phyloP scores from a whole-genome alignment of 345 rosid genomes.

The Microcos paniculata region DNA sequence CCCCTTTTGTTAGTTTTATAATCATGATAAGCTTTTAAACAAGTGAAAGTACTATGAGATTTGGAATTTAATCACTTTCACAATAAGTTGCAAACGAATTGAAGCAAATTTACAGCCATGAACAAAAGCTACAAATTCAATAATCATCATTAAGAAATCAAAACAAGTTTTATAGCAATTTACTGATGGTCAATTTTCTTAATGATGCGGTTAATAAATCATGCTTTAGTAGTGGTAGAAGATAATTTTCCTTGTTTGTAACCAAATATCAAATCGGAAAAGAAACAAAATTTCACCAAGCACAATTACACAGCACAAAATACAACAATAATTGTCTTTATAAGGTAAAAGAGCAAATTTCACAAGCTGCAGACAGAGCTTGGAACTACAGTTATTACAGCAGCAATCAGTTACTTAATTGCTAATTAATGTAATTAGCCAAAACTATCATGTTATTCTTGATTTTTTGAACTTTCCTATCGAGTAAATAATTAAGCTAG shows the following conservation, averaged over 20 bases:
- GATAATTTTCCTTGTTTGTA: neutral
- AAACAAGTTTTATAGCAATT: neutral
- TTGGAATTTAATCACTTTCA: slow-evolving; percentile 1
- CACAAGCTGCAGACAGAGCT: neutral
- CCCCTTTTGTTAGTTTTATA: neutral
- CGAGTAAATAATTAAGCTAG: neutral
- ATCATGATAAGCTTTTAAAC: neutral
- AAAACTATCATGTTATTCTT: neutral
- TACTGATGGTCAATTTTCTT: neutral
- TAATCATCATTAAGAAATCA: neutral
- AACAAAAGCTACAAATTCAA: neutral
- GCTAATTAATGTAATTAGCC: neutral
- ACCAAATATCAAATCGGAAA: neutral
- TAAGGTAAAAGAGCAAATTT: neutral
- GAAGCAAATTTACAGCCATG: neutral
- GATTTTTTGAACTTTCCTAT: too few species aligned
- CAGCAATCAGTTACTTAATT: neutral
- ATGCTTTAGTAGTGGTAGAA: neutral
- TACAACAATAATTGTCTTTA: neutral
- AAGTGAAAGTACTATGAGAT: neutral
- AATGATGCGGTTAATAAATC: neutral
- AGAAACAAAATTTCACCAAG: neutral
- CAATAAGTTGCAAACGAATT: neutral
- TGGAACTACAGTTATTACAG: neutral
- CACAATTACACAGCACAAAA: neutral